Evolutionary conservation across 2,329 filamentous ascomycete species (phyloP).

Genomic region (Nigrospora oryzae): DNA sequence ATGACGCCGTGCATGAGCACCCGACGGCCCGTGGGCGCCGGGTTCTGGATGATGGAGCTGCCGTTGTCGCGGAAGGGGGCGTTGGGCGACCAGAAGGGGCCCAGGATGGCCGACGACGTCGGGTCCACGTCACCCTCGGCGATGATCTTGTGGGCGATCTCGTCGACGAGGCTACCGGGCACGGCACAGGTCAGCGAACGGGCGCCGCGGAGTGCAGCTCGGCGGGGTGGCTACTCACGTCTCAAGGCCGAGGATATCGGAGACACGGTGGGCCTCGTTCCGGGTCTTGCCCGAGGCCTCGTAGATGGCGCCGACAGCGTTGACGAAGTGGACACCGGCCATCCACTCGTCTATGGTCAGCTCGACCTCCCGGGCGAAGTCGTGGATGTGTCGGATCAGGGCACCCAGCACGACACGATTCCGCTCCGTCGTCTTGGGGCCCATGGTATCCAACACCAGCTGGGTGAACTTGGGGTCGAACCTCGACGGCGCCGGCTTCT

Average conservation of each 20-base stretch:
- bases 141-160: conserved; percentile 57
- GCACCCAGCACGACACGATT: conserved; percentile 54
- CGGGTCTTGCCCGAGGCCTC: conserved; percentile 49
- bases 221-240: conserved; percentile 36
- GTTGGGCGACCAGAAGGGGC: conserved; percentile 70
- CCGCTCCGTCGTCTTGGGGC: conserved; percentile 58
- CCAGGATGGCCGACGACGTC: conserved; percentile 69
- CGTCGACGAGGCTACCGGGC: conserved; percentile 47
- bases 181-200: not conserved
- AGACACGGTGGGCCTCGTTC: conserved; percentile 68
- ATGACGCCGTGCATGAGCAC: conserved; percentile 64
- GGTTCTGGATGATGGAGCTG: conserved; percentile 56
- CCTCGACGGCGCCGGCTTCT: conserved; percentile 22
- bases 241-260: conserved; percentile 66
- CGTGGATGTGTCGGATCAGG: conserved; percentile 66
- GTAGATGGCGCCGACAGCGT: conserved; percentile 60
- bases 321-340: conserved; percentile 65
- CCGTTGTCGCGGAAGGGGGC: conserved; percentile 64
- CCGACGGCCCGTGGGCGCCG: conserved; percentile 47
- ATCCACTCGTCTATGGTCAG: conserved; percentile 73
- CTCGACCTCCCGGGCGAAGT: conserved; percentile 71
- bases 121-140: conserved; percentile 53
- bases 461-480: conserved; percentile 75
- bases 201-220: too few species aligned
- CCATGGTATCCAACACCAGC: conserved; percentile 65